Percentiles rank a stretch among this genome's conserved stretches.
Evolutionary conservation across 495 filamentous ascomycete genomes (phyloP).

Genomic region (Pseudomonodictys pantanalensis): DNA sequence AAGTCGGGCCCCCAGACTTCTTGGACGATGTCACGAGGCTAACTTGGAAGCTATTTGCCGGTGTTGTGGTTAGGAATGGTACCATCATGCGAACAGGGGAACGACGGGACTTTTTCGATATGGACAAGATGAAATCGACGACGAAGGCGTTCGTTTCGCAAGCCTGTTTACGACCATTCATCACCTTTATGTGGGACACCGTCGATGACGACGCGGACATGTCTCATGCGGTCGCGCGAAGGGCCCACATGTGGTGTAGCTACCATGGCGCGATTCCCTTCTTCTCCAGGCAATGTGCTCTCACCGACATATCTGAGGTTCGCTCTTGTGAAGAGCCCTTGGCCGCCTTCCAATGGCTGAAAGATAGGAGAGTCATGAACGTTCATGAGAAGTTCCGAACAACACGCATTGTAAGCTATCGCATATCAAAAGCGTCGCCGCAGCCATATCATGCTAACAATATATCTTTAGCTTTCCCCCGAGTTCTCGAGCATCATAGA

Average conservation of each 20-base stretch:
- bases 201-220: constrained; percentile 48
- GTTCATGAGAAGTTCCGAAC: constrained; percentile 52
- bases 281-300: constrained; percentile 48
- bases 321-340: constrained; percentile 46
- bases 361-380: constrained; percentile 52
- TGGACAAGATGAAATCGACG: constrained; percentile 39
- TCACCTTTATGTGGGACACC: constrained; percentile 52
- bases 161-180: constrained; percentile 31
- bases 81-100: constrained; percentile 43
- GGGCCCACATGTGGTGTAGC: constrained; percentile 55
- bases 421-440: not conserved
- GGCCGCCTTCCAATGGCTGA: constrained; percentile 57
- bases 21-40: constrained; percentile 43
- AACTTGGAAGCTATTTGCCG: constrained; percentile 36
- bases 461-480: constrained; percentile 19
- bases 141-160: constrained; percentile 56
- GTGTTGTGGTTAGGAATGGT: constrained; percentile 42
- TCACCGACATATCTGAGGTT: constrained; percentile 44
- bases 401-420: constrained; percentile 42
- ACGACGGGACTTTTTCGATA: constrained; percentile 43
- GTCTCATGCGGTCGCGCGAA: constrained; percentile 52
- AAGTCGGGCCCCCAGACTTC: constrained; percentile 50
- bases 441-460: not conserved
- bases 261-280: constrained; percentile 56
- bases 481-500: constrained; percentile 26